A percentile compares a stretch with the other conserved stretches of the same genome.
Evolutionary conservation across 495 filamentous ascomycete species (phyloP).

Genomic region (Annulohypoxylon maeteangense): DNA sequence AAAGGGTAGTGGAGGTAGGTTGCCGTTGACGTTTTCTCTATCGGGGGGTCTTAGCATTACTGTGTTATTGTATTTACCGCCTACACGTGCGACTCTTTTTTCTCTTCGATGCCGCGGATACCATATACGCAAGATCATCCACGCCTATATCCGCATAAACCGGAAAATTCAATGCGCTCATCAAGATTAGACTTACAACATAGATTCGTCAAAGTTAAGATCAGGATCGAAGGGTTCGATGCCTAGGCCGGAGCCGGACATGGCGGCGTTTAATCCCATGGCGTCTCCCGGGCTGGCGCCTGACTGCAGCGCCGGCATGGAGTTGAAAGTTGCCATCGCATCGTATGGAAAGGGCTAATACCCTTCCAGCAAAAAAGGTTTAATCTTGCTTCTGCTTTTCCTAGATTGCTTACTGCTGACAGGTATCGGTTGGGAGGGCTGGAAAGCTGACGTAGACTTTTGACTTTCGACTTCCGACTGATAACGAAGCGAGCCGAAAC

Average conservation of each 20-base stretch:
- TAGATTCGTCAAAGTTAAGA: slow-evolving; percentile 59
- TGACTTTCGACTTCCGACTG: not conserved
- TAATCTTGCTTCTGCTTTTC: not conserved
- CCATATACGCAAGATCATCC: not conserved
- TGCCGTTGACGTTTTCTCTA: slow-evolving; percentile 57
- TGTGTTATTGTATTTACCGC: slow-evolving; percentile 14
- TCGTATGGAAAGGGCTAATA: slow-evolving; percentile 46
- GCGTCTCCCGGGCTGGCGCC: slow-evolving; percentile 52
- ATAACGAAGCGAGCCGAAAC: slow-evolving; percentile 1
- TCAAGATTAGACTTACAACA: slow-evolving; percentile 52
- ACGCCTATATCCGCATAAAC: not conserved
- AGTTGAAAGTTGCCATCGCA: slow-evolving; percentile 63
- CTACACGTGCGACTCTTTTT: slow-evolving; percentile 9
- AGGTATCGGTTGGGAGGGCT: not conserved
- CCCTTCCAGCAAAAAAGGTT: slow-evolving; percentile 25
- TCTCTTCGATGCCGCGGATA: not conserved
- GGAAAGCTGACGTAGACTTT: slow-evolving; percentile 19
- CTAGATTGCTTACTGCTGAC: slow-evolving; percentile 11
- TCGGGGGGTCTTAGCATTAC: slow-evolving; percentile 25
- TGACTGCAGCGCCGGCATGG: slow-evolving; percentile 55
- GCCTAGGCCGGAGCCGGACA: slow-evolving; percentile 42
- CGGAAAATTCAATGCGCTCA: slow-evolving; percentile 22
- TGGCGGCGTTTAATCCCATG: slow-evolving; percentile 49
- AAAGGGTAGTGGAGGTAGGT: slow-evolving; percentile 60
- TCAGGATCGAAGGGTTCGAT: slow-evolving; percentile 55